phyloP scores from a whole-genome alignment of 371 early-diverging fungal species.

The Circinella minor region DNA sequence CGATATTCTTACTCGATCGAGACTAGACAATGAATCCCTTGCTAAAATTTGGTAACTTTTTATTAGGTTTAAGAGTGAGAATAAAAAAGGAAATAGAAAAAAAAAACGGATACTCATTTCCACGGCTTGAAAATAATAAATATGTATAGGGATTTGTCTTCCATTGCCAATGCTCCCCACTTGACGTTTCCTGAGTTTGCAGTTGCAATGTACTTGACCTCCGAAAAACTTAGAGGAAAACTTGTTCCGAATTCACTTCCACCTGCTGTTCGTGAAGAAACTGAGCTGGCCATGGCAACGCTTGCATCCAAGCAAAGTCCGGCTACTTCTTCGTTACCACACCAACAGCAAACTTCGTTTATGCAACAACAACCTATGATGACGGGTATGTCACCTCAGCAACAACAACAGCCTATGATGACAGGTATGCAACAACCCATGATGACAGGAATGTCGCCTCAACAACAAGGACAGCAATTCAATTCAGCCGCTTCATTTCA shows the following conservation, averaged over 20 bases:
- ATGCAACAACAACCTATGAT: conserved; percentile 16
- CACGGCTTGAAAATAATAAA: background rate
- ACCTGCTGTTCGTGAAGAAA: conserved; percentile 46
- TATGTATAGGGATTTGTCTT: conserved; percentile 47
- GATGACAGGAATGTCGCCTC: conserved; percentile 26
- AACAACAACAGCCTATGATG: conserved; percentile 18
- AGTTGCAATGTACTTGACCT: conserved; percentile 63
- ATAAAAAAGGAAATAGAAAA: background rate
- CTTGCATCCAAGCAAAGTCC: conserved; percentile 44
- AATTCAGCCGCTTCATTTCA: background rate
- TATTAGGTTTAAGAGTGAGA: background rate
- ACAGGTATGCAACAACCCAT: conserved; percentile 16
- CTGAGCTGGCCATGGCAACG: conserved; percentile 55
- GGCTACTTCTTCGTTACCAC: conserved; percentile 20
- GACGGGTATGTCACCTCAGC: conserved; percentile 12
- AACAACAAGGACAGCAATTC: conserved; percentile 23
- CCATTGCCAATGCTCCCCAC: conserved; percentile 43
- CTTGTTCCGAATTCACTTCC: conserved; percentile 45
- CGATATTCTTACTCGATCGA: conserved; percentile 44
- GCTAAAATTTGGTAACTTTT: conserved; percentile 52
- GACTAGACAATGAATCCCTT: conserved; percentile 50
- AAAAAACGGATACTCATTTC: no score
- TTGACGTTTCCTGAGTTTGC: conserved; percentile 64
- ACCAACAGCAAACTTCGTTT: conserved; percentile 18
- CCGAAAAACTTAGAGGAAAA: conserved; percentile 49